Conservation (phyloP, 495 filamentous ascomycete species). For the Haplographium delicatum region DNA sequence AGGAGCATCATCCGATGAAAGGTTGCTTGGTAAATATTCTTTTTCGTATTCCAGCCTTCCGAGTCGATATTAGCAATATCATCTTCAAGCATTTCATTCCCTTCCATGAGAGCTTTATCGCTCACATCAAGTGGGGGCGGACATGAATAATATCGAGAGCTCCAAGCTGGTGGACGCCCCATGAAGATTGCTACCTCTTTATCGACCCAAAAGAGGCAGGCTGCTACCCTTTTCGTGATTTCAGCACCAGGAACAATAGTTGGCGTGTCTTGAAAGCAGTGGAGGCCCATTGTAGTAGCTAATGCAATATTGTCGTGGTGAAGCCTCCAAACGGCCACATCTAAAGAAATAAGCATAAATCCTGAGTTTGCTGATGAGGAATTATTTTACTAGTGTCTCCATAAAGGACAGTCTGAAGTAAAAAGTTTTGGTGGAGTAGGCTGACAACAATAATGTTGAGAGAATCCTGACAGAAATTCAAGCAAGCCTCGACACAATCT, state of each 20-base stretch:
- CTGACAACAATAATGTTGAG: slow-evolving; percentile 45
- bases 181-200: slow-evolving; percentile 15
- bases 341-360: slow-evolving; percentile 24
- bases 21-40: slow-evolving; percentile 2
- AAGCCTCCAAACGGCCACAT: slow-evolving; percentile 47
- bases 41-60: slow-evolving; percentile 15
- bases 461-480: slow-evolving; percentile 42
- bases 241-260: slow-evolving; percentile 3
- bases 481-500: slow-evolving; percentile 38
- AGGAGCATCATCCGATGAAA: slow-evolving; percentile 1
- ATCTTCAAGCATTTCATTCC: not conserved
- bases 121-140: slow-evolving; percentile 23
- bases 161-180: slow-evolving; percentile 14
- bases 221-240: slow-evolving; percentile 6
- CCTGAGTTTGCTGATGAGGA: not conserved
- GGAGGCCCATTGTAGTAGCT: slow-evolving; percentile 3
- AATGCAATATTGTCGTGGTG: slow-evolving; percentile 47
- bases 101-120: slow-evolving; percentile 10
- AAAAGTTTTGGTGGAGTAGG: slow-evolving; percentile 38
- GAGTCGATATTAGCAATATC: slow-evolving; percentile 6
- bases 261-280: slow-evolving; percentile 5
- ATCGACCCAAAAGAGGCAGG: slow-evolving; percentile 5
- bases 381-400: slow-evolving; percentile 47
- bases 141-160: slow-evolving; percentile 26
- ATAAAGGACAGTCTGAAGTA: slow-evolving; percentile 40